phyloP scores from a whole-genome alignment of 495 filamentous ascomycete species.

The Tuber microsphaerosporum region DNA sequence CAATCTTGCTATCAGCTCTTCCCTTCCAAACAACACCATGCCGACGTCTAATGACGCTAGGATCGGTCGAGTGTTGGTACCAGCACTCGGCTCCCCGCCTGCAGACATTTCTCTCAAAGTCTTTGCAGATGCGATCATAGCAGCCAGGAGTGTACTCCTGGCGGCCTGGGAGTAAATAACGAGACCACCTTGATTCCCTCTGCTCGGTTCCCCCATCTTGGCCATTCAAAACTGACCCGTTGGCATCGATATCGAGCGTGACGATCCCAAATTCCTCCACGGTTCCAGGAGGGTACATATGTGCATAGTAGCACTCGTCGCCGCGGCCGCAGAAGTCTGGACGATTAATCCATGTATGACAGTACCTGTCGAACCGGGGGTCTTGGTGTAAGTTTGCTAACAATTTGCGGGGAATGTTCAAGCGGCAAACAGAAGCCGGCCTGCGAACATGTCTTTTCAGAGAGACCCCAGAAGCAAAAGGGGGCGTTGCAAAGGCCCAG shows the following conservation, averaged over 20 bases:
- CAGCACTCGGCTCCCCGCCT: conserved; percentile 16
- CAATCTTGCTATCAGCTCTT: background rate
- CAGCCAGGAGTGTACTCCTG: conserved; percentile 16
- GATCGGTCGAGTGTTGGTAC: conserved; percentile 22
- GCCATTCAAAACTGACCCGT: background rate
- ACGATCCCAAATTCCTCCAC: conserved; percentile 22
- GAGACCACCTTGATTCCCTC: conserved; percentile 16
- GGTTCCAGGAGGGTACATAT: conserved; percentile 18
- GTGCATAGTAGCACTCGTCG: conserved; percentile 17
- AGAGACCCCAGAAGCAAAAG: background rate
- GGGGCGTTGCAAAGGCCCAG: background rate
- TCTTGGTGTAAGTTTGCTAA: conserved; percentile 21
- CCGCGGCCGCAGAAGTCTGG: conserved; percentile 25
- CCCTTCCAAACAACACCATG: background rate
- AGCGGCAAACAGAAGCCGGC: background rate
- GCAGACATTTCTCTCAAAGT: conserved; percentile 12
- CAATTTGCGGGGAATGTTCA: conserved; percentile 13
- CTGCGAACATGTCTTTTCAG: background rate
- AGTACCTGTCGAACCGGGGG: conserved; percentile 15
- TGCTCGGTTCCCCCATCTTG: conserved; percentile 1
- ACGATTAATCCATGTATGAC: conserved; percentile 24
- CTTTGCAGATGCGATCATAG: conserved; percentile 16
- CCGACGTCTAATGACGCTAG: background rate
- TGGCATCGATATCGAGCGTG: conserved; percentile 12
- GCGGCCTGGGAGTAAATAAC: conserved; percentile 12